Conservation (phyloP, 2,329 filamentous ascomycete genomes). For the Aspergillus bombycis region DNA sequence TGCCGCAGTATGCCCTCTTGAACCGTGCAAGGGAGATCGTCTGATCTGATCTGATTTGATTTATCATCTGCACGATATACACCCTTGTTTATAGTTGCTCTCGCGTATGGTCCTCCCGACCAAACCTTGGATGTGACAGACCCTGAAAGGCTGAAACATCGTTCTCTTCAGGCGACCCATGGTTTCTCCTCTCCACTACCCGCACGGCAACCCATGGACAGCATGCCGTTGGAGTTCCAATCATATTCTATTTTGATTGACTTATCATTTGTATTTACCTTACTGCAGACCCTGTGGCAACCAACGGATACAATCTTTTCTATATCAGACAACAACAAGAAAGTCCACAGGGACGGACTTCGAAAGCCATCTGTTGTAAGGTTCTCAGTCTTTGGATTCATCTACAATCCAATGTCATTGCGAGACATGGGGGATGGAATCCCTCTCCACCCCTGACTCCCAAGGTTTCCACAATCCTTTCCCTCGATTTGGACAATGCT, state of each 20-base stretch:
- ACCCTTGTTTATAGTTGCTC: too few species aligned
- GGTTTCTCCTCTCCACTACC: constrained; percentile 24
- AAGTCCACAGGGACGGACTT: not conserved
- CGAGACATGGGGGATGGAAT: not conserved
- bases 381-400: not conserved
- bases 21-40: too few species aligned
- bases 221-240: constrained; percentile 10
- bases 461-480: not conserved
- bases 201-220: constrained; percentile 21
- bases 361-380: not conserved
- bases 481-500: not conserved
- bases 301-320: not conserved
- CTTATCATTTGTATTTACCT: not conserved
- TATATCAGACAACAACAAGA: too few species aligned
- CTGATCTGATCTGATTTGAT: too few species aligned
- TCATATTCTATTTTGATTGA: constrained; percentile 4
- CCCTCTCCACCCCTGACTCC: not conserved
- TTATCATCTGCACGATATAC: too few species aligned
- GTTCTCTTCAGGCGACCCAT: constrained; percentile 18
- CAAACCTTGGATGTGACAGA: not conserved
- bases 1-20: too few species aligned
- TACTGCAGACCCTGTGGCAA: not conserved
- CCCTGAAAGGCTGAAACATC: not conserved
- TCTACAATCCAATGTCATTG: not conserved
- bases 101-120: too few species aligned